phyloP scores from a whole-genome alignment of 2,329 filamentous ascomycete species.

The Neonectria faginata region DNA sequence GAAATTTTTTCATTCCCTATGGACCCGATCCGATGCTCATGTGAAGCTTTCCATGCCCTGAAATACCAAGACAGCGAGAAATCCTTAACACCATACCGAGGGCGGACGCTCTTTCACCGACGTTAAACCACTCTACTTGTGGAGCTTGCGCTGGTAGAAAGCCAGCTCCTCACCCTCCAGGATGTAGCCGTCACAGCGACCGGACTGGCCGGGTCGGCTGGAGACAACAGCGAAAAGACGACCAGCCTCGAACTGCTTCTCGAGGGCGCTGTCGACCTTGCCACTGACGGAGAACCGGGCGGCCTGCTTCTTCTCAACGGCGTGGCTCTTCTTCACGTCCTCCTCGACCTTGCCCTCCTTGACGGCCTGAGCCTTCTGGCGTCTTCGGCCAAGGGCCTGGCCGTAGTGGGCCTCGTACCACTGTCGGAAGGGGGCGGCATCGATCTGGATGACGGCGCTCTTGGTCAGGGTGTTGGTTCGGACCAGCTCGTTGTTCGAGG shows the following conservation, averaged over 20 bases:
- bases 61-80: conserved; percentile 52
- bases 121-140: conserved; percentile 78
- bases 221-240: conserved; percentile 94
- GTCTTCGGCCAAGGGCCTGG: conserved; percentile 85
- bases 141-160: conserved; percentile 99
- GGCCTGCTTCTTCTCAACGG: conserved; percentile 96
- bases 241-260: conserved; percentile 99
- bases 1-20: conserved; percentile 54
- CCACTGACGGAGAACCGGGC: conserved; percentile 82
- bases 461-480: conserved; percentile 99
- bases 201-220: conserved; percentile 95
- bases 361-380: conserved; percentile 81
- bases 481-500: conserved; percentile 99
- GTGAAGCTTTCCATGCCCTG: conserved; percentile 52
- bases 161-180: conserved; percentile 99
- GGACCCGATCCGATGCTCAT: conserved; percentile 54
- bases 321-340: conserved; percentile 92
- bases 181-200: conserved; percentile 96
- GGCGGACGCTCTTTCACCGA: conserved; percentile 41
- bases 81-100: conserved; percentile 55
- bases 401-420: conserved; percentile 99
- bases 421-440: conserved; percentile 98
- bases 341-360: conserved; percentile 72
- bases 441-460: conserved; percentile 98
- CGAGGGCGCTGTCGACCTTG: conserved; percentile 92